Evolutionary conservation across 257 asterid genomes (phyloP), one percentile per base, ranked within the genome.

Genomic region (Capsicum chinense): DNA sequence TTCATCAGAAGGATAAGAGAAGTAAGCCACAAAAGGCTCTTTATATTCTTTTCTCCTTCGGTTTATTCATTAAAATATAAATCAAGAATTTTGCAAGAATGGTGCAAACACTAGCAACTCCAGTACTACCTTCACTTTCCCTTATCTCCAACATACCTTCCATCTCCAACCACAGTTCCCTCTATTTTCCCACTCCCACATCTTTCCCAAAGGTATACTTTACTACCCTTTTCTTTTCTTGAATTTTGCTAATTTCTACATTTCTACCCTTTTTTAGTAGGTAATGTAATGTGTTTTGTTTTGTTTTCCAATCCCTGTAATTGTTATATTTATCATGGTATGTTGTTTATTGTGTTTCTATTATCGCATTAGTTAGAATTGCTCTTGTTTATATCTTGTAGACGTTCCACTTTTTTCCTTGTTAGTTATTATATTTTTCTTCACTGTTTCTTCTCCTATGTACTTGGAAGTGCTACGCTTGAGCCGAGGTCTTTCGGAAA

Each of bases 101-200:
- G 98, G 98, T 95, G 79, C 95, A 87, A 68, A 85, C 94, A 19
- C 44, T 93, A 57, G 97, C 95, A 39, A 88, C 94, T 37, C 97
- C 99, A n/a, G 89, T 93, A 0, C 87, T 88, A 64, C 99, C 97
- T 8, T 93, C 99, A 1, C 89, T 90, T 83, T 86, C 92, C 79
- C 89, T 94, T 56, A 90, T 94, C 88, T 92, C 90, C 90, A 91
- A 90, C 71, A 87, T 90, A 80, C 78, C 69, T 80, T 57, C 92
- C 8, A 82, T 76, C 68, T 63, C 89, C 83, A 81, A 83, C 90
- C 88, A 79, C 68, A 80, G 26, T 83, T 86, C 90, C 58, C 54
- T 94, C 84, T 90, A 92, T 83, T 89, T 92, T 5, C 88, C 94
- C 56, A 26, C 10, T 5, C 21, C 90, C 83, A 82, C 88, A 79